phyloP scores from a whole-genome alignment of 306 rosid species.

The Dryas octopetala region DNA sequence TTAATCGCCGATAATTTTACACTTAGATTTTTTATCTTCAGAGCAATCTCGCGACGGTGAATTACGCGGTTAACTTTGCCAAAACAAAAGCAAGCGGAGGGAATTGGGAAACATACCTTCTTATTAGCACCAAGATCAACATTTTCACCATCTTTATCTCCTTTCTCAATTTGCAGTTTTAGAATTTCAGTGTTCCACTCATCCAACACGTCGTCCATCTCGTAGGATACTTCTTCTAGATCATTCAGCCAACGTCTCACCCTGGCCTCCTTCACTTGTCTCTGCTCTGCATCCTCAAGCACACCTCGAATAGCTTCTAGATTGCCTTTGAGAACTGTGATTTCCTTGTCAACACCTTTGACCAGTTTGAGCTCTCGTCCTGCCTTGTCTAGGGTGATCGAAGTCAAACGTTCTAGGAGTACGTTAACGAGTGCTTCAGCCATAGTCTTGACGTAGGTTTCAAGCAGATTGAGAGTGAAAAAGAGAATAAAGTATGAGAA shows the following conservation, averaged over 20 bases:
- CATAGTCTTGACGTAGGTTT: not conserved
- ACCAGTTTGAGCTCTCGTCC: not conserved
- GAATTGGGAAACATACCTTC: not conserved
- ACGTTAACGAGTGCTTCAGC: not conserved
- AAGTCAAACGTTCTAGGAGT: not conserved
- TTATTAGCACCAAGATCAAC: not conserved
- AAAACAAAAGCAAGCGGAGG: not conserved
- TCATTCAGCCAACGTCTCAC: not conserved
- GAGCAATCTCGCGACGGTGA: not conserved
- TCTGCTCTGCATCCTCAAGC: slow-evolving; percentile 18
- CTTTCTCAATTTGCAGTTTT: not conserved
- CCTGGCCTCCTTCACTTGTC: not conserved
- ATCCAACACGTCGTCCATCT: not conserved
- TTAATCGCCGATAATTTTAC: not conserved
- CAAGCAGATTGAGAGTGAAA: too few species aligned
- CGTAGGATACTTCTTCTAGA: not conserved
- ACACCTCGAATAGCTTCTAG: not conserved
- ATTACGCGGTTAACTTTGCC: not conserved
- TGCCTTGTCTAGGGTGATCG: not conserved
- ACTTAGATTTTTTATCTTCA: not conserved
- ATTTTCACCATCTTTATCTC: not conserved
- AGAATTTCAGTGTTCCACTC: not conserved
- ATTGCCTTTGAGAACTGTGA: not conserved
- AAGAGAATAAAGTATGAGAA: too few species aligned
- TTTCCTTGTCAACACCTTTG: not conserved